Evolutionary conservation across 2,329 filamentous ascomycete species (phyloP).

Genomic region (Acephala macrosclerotiorum): DNA sequence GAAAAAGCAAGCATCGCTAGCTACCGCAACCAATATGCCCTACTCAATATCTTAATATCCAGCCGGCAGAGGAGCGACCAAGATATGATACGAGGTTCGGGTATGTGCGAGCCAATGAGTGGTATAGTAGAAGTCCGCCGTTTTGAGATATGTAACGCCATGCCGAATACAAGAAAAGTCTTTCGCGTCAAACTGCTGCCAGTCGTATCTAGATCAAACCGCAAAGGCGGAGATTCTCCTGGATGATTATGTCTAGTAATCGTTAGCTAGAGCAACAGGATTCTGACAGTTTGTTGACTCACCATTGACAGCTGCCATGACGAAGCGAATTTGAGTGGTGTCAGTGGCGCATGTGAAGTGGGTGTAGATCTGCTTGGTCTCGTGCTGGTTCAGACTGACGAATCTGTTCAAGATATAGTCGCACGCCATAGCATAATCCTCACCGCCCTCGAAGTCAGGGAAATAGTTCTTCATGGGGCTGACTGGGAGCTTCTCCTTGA

Average conservation of each 20-base stretch:
- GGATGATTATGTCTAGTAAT: conserved; percentile 92
- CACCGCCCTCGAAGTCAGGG: conserved; percentile 91
- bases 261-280: conserved; percentile 50
- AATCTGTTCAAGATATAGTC: conserved; percentile 99
- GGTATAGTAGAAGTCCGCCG: conserved; percentile 42
- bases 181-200: conserved; percentile 24
- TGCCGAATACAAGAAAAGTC: conserved; percentile 37
- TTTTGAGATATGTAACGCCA: conserved; percentile 44
- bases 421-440: conserved; percentile 94
- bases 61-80: conserved; percentile 23
- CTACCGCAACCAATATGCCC: conserved; percentile 20
- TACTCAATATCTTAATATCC: conserved; percentile 29
- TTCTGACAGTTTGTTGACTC: conserved; percentile 39
- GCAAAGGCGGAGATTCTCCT: conserved; percentile 97
- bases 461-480: conserved; percentile 91
- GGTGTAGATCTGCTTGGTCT: conserved; percentile 99
- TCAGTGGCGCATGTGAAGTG: conserved; percentile 99
- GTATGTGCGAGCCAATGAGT: conserved; percentile 35
- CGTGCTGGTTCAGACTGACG: conserved; percentile 97
- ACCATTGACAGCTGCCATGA: conserved; percentile 99
- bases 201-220: conserved; percentile 78
- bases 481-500: conserved; percentile 83
- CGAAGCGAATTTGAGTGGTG: conserved; percentile 98
- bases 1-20: conserved; percentile 33
- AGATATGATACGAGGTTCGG: conserved; percentile 32